These are phyloP conservation scores for Cystobasidiaceae sp. DNA, from an alignment of 1,284 basidiomycete genomes.

Conservation along the genomic window DNA sequence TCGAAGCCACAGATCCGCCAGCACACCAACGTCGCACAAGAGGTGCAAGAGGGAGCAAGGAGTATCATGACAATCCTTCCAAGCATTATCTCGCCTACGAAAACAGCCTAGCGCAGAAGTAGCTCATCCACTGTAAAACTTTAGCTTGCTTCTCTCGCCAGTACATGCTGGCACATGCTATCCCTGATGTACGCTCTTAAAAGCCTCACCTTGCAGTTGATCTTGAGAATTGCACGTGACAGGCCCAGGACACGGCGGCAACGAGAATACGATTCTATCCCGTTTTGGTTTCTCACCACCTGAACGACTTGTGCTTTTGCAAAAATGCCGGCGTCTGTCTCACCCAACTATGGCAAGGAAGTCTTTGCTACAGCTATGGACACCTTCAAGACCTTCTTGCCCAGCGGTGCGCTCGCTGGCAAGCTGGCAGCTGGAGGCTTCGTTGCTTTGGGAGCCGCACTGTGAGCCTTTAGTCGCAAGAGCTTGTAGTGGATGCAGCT, in stretches of 20 bases:
- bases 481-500: too few relatives aligned
- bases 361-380: slow-evolving; percentile 12
- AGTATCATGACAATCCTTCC: slow-evolving; percentile 5
- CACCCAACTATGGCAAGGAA: slow-evolving; percentile 3
- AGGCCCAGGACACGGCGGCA: too few relatives aligned
- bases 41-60: not conserved
- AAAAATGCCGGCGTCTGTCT: too few relatives aligned
- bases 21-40: slow-evolving; percentile 5
- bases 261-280: too few relatives aligned
- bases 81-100: slow-evolving; percentile 27
- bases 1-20: slow-evolving; percentile 6
- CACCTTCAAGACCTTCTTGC: slow-evolving; percentile 17
- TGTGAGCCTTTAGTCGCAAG: slow-evolving; percentile 13
- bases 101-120: slow-evolving; percentile 30
- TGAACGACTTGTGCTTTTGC: too few relatives aligned
- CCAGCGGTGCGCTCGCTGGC: slow-evolving; percentile 20
- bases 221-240: too few relatives aligned
- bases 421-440: slow-evolving; percentile 30
- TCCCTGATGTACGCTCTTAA: too few relatives aligned
- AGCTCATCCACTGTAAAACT: too few relatives aligned
- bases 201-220: too few relatives aligned
- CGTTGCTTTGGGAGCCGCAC: slow-evolving; percentile 23
- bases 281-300: too few relatives aligned
- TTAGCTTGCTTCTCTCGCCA: too few relatives aligned
- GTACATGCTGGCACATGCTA: too few relatives aligned